Conservation (phyloP, 768 basidiomycete genomes). For the Suillus brevipes region DNA sequence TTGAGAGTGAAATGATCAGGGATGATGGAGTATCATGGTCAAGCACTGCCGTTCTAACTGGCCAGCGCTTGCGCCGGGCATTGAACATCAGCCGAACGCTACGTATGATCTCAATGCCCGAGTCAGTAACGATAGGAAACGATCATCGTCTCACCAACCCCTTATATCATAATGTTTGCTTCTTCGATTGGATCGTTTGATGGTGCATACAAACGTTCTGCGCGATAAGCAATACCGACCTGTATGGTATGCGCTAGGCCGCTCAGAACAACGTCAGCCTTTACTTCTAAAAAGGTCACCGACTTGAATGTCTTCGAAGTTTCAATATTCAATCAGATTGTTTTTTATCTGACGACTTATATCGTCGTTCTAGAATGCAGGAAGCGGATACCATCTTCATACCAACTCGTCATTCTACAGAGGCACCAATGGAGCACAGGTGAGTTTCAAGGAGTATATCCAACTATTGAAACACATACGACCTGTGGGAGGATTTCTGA, state of each 20-base stretch:
- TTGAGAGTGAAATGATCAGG: not conserved
- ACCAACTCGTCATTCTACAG: not conserved
- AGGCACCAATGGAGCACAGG: constrained; percentile 47
- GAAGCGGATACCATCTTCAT: not conserved
- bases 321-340: not conserved
- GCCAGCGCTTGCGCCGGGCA: not conserved
- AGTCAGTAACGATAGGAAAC: not conserved
- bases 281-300: not conserved
- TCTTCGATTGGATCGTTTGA: not conserved
- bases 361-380: not conserved
- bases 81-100: not conserved
- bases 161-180: not conserved
- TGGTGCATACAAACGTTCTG: not conserved
- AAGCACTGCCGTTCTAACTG: not conserved
- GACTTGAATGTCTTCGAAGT: not conserved
- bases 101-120: not conserved
- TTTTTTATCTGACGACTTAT: not conserved
- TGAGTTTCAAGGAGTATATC: constrained; percentile 40
- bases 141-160: not conserved
- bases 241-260: not conserved
- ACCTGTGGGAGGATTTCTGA: not conserved
- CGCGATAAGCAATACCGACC: not conserved
- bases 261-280: not conserved
- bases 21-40: not conserved
- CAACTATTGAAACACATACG: not conserved